phyloP scores from a whole-genome alignment of 2,329 filamentous ascomycete genomes.

The Leptodontidium sp. region DNA sequence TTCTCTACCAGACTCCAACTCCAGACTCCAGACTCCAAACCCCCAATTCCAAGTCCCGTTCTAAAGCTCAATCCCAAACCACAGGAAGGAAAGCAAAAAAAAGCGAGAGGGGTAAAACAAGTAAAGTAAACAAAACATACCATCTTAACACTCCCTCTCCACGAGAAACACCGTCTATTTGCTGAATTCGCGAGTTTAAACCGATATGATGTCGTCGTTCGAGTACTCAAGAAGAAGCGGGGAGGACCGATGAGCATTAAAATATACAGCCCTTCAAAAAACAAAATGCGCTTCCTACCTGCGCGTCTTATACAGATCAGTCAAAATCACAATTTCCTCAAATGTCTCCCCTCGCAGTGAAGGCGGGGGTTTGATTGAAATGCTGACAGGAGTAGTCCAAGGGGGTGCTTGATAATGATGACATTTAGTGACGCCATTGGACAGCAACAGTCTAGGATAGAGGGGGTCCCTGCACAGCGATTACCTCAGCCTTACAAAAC shows the following conservation, averaged over 20 bases:
- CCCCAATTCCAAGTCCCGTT: too few relatives aligned
- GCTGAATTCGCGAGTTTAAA: not conserved
- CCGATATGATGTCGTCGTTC: not conserved
- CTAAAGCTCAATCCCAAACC: not conserved
- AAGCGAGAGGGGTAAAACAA: not conserved
- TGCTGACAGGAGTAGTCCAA: too few relatives aligned
- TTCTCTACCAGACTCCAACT: not conserved
- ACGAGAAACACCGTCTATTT: conserved; percentile 12
- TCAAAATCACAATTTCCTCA: too few relatives aligned
- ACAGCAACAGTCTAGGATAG: too few relatives aligned
- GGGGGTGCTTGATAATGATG: conserved; percentile 31
- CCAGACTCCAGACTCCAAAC: too few relatives aligned
- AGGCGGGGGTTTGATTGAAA: not conserved
- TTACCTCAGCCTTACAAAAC: conserved; percentile 20
- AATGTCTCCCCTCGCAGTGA: not conserved
- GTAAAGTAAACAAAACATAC: conserved; percentile 28
- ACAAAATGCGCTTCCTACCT: not conserved
- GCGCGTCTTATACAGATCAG: too few relatives aligned
- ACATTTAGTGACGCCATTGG: conserved; percentile 7
- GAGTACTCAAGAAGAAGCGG: not conserved
- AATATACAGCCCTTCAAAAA: conserved; percentile 15
- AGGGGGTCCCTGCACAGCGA: conserved; percentile 7
- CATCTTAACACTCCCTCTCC: conserved; percentile 38
- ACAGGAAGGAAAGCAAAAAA: not conserved
- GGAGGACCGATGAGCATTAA: conserved; percentile 30